Evolutionary conservation across 2,329 filamentous ascomycete species (phyloP).

Genomic region (Colletotrichum horii): DNA sequence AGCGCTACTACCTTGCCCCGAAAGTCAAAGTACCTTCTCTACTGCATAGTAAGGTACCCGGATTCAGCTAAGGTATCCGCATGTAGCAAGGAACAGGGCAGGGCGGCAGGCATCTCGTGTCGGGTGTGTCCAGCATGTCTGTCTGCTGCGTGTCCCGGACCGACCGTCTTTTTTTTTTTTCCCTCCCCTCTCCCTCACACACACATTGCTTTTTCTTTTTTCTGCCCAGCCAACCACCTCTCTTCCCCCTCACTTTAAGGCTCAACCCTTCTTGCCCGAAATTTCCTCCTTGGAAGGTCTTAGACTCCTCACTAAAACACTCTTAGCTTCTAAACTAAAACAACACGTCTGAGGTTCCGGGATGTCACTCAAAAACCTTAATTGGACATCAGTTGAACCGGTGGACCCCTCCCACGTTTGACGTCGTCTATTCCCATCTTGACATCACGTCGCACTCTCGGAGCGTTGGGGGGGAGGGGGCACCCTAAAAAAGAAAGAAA

Average conservation of each 20-base stretch:
- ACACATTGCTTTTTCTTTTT: background rate
- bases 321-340: background rate
- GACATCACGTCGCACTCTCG: background rate
- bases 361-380: constrained; percentile 21
- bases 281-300: background rate
- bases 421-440: background rate
- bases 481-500: background rate
- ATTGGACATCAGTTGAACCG: constrained; percentile 16
- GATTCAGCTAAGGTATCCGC: background rate
- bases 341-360: background rate
- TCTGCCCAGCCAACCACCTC: background rate
- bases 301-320: background rate
- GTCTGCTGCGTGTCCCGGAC: background rate
- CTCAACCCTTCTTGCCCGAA: background rate
- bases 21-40: background rate
- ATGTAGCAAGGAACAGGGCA: background rate
- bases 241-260: background rate
- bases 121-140: background rate
- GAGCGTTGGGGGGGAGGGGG: background rate
- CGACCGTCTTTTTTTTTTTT: background rate
- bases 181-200: background rate
- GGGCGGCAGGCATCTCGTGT: background rate
- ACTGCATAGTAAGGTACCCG: too few relatives aligned
- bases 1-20: background rate
- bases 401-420: background rate